phyloP scores from a whole-genome alignment of 2,329 filamentous ascomycete species.

The Exophiala dermatitidis region DNA sequence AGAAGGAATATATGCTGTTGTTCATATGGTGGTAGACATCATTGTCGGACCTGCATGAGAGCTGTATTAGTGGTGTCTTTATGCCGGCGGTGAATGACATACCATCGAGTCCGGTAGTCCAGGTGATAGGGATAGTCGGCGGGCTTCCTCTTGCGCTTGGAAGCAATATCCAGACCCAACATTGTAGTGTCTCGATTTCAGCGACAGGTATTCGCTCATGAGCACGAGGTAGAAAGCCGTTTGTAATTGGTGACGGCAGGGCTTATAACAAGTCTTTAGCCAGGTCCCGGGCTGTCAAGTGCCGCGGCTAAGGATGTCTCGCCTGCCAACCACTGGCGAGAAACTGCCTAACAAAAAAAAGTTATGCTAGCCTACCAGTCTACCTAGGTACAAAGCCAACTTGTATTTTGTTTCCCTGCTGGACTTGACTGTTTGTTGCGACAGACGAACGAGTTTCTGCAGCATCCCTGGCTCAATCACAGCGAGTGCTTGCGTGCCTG shows the following conservation, averaged over 20 bases:
- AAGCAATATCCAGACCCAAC: conserved; percentile 18
- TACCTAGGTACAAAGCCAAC: background rate
- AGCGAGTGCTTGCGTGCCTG: conserved; percentile 36
- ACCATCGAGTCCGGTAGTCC: conserved; percentile 24
- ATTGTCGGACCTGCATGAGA: conserved; percentile 66
- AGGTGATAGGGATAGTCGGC: conserved; percentile 24
- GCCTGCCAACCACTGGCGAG: background rate
- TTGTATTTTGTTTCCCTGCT: too few relatives aligned
- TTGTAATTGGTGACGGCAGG: too few relatives aligned
- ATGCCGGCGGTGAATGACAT: background rate
- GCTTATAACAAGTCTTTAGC: too few relatives aligned
- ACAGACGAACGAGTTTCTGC: background rate
- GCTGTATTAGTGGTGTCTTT: background rate
- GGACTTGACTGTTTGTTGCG: too few relatives aligned
- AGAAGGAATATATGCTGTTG: conserved; percentile 76
- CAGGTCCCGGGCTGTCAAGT: background rate
- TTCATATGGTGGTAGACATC: conserved; percentile 95
- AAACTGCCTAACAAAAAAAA: background rate
- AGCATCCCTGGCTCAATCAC: conserved; percentile 29
- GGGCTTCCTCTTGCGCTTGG: conserved; percentile 20
- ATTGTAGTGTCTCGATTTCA: background rate
- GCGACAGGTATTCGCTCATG: too few relatives aligned
- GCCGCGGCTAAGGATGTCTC: background rate
- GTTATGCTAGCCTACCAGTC: background rate
- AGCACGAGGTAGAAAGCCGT: background rate